Evolutionary conservation across 371 early-diverging fungal genomes (phyloP).

Genomic region (Mucor circinelloides): DNA sequence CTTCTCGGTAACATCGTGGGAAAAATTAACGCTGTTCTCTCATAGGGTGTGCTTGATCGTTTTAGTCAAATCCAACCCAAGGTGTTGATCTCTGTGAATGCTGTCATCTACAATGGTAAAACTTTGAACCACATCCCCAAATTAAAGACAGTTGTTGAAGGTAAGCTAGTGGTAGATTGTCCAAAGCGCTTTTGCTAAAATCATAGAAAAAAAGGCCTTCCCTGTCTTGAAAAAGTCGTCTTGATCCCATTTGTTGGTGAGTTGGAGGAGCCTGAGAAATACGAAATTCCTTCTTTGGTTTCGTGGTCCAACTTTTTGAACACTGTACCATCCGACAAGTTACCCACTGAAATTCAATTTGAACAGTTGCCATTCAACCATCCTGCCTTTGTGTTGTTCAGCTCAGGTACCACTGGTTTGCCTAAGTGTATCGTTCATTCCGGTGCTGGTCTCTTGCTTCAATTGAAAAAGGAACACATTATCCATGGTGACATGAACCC

Average conservation of each 20-base stretch:
- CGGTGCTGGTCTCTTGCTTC: conserved; percentile 89
- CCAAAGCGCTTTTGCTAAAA: neutral
- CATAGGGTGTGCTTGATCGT: conserved; percentile 89
- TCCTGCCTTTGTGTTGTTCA: conserved; percentile 94
- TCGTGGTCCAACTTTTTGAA: conserved; percentile 53
- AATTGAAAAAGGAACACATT: conserved; percentile 93
- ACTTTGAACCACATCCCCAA: conserved; percentile 81
- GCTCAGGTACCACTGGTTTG: conserved; percentile 96
- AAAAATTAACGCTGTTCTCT: conserved; percentile 4
- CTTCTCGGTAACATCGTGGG: neutral
- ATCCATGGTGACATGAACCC: conserved; percentile 80
- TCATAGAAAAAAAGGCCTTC: conserved; percentile 28
- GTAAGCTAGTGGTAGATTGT: conserved; percentile 10
- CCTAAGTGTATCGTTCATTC: conserved; percentile 99
- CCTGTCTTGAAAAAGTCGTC: conserved; percentile 71
- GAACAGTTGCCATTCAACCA: conserved; percentile 91
- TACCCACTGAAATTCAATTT: conserved; percentile 59
- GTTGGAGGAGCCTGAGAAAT: conserved; percentile 1
- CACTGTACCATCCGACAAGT: conserved; percentile 30
- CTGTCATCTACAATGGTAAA: conserved; percentile 90
- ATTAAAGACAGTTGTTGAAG: conserved; percentile 70
- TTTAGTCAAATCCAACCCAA: conserved; percentile 95
- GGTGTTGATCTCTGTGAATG: conserved; percentile 89
- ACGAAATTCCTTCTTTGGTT: conserved; percentile 40
- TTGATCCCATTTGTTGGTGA: conserved; percentile 72